Evolutionary conservation across 176 grass and related monocot genomes (phyloP), one percentile per base, ranked within the genome.

Genomic region (Oryza officinalis): DNA sequence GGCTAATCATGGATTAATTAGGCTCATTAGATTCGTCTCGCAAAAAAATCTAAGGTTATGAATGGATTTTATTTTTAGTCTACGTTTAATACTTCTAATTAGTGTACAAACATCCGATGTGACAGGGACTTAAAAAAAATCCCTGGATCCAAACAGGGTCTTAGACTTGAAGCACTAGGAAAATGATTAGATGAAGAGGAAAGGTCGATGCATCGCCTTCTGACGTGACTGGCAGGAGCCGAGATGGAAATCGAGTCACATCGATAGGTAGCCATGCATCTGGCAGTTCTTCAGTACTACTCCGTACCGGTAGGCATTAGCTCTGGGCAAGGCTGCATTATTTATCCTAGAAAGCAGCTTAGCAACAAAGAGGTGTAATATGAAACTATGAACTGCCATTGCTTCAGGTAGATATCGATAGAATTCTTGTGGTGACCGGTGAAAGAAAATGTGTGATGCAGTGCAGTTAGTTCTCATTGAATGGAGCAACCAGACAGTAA

Each of bases 361-460:
- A 26, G 20, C 45, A 75, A 54, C 44, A 47, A 8, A 46, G 45
- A 14, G 37, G 7, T 38, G 37, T 38, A 38, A 7, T 46, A 46
- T 47, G 45, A 5, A 15, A 47, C 45, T 14, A 15, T 15, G 45
- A 47, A 4, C 3, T 52, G 65, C 35, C 49, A 15, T 49, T 27
- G 52, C 33, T 38, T 18, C 85, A 80, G 12, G 37, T 33, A 70
- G 23, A 40, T 52, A 47, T 46, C 23, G 57, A 46, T 23, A 57
- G 52, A 74, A 54, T 71, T 22, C 46, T 27, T 33, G 40, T 25
- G 31, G 28, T 47, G 52, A 43, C 30, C 9, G 52, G 23, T 35
- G 52, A 52, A 54, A 88, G 41, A 77, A 81, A 70, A 44, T 65
- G 30, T 63, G 41, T 11, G 70, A 27, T 83, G 22, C 30, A 31